Evolutionary conservation across 2,329 filamentous ascomycete species (phyloP), one percentile per base, ranked within the genome.

Genomic region (Botrytis elliptica): DNA sequence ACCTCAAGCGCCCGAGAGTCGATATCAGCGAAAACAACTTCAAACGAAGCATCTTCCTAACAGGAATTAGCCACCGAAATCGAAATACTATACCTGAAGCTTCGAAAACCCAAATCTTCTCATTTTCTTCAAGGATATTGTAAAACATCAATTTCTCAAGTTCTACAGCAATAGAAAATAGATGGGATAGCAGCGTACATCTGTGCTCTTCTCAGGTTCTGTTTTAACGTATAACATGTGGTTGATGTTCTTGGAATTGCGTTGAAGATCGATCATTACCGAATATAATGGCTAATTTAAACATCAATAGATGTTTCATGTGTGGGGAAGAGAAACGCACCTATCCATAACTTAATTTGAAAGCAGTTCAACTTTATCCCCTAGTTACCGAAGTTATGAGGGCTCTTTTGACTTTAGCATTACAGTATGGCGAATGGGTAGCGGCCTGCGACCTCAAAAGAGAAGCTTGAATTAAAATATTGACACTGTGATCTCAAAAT

Each of bases 1-100:
- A n/a, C 12, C 3, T 2, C 6, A 4, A 40, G 22, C 25, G 36
- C 7, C 18, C 18, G 0, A 16, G 1, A 1, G 22, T 4, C 3
- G 14, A 16, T 3, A 60, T 25, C 22, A 25, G 22, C 9, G 9
- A 4, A 18, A 40, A 3, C 1, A n/a, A 0, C 6, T 12, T n/a
- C 1, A 0, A 18, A 62, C 16, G 36, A 16, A 18, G 6, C 3
- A n/a, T n/a, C n/a, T n/a, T n/a, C n/a, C n/a, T n/a, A n/a, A n/a
- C n/a, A 38, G 8, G 7, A 4, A 63, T 2, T 42, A 29, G 60
- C 12, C 8, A 20, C 9, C 10, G 2, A 2, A 22, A 49, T 66
- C 12, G 1, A 46, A 33, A 38, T n/a, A 5, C 20, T 36, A 0
- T 3, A 14, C 42, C 12, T 25, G 63, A 36, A 25, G 20, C 7